Base-by-base conservation (phyloP, 331 rosid genomes). In the Malus hybrid region DNA sequence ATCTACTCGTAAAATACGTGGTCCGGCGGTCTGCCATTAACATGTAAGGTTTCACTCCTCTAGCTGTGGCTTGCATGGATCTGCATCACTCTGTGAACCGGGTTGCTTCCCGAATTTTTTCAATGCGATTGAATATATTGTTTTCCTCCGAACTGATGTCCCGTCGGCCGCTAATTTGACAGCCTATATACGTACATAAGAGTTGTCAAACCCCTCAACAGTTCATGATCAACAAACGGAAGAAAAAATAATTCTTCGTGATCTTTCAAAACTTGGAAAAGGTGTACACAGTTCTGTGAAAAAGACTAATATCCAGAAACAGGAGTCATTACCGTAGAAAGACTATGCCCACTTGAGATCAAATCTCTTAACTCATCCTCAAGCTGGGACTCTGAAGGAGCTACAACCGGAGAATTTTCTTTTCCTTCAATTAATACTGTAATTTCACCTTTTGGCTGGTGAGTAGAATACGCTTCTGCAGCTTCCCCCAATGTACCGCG, bases 401-500 rank as follows among this genome's bases (percentile, higher is more conserved):
- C 76, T 87, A 92, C 91, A 59, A 80, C 82, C 7, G 78, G 73
- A 77, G 80, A 67, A 64, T 66, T 65, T 69, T 65, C 69, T 59
- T 78, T 76, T 75, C 97, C 97, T 83, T 89, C 92, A 77, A 92
- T 84, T 86, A 90, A 81, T 79, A 92, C 73, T 36, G 97, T 94
- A 66, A 90, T 93, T 86, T 94, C 97, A 75, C 99, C 99, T 85
- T 85, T 94, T 34, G 92, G 86, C 44, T 82, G 91, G 39, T 74
- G 90, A 60, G 56, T 46, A 7, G 87, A 90, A 87, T 86, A 92
- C 63, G 52, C 82, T 80, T 86, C 71, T 80, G 78, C 84, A 67
- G 99, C 97, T 83, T 94, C 95, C 29, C 81, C 81, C 70, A 94
- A 82, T 44, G 97, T 83, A 31, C 99, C 96, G 63, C 91, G 92